phyloP scores from a whole-genome alignment of 2,329 filamentous ascomycete genomes.

The Sarocladium kiliense region DNA sequence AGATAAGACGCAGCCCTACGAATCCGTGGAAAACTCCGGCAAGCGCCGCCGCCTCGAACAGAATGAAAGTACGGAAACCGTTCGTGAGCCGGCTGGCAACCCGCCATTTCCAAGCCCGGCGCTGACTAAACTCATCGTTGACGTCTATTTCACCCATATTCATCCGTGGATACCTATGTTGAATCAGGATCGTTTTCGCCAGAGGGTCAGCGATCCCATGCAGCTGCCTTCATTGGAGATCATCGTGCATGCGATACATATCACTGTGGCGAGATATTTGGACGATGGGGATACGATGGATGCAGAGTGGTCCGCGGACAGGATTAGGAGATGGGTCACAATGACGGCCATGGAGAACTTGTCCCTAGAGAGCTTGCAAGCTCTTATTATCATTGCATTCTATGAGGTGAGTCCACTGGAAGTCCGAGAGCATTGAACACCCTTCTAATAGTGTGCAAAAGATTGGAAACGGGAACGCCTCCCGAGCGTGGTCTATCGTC shows the following conservation, averaged over 20 bases:
- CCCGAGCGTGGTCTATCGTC: constrained; percentile 22
- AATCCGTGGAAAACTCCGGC: not conserved
- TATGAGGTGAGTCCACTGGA: constrained; percentile 22
- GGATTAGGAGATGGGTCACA: not conserved
- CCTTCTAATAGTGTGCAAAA: constrained; percentile 13
- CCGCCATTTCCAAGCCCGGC: not conserved
- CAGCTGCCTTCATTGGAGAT: not conserved
- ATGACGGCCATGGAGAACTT: constrained; percentile 24
- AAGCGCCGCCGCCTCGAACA: not conserved
- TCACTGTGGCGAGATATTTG: not conserved
- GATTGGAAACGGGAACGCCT: constrained; percentile 19
- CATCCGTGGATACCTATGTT: constrained; percentile 11
- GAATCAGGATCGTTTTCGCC: constrained; percentile 7
- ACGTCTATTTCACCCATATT: constrained; percentile 10
- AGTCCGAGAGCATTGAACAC: not conserved
- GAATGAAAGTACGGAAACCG: not conserved
- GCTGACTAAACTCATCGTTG: not conserved
- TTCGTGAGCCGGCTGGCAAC: not conserved
- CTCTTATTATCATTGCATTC: constrained; percentile 30
- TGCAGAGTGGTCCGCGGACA: not conserved
- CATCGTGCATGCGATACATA: not conserved
- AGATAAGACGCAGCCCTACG: not conserved
- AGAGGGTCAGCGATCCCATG: not conserved
- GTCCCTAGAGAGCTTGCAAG: constrained; percentile 30
- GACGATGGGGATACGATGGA: not conserved